Percentiles rank a stretch among this genome's conserved stretches.
Conservation (phyloP, 768 basidiomycete species). For the Megacollybia marginata region DNA sequence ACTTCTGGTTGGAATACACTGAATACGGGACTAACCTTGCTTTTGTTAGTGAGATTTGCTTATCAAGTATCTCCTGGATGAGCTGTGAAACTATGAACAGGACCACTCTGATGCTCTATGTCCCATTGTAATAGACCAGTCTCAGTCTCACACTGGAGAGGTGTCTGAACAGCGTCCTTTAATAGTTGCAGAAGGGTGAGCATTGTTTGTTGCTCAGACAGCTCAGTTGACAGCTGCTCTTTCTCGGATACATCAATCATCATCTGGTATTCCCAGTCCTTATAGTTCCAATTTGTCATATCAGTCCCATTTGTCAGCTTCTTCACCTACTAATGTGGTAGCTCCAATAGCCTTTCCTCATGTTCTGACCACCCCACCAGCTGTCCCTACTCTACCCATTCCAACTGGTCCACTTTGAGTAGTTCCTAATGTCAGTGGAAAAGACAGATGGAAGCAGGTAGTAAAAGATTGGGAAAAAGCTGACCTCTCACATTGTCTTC, state of each 20-base stretch:
- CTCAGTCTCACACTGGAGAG: too few relatives aligned
- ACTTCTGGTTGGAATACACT: slow-evolving; percentile 10
- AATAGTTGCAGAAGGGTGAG: too few relatives aligned
- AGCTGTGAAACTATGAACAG: slow-evolving; percentile 4
- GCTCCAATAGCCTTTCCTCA: neutral
- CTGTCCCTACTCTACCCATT: neutral
- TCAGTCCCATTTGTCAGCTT: neutral
- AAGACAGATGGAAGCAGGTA: too few relatives aligned
- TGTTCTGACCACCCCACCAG: neutral
- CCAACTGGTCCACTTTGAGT: neutral
- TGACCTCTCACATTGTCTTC: neutral
- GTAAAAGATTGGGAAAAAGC: slow-evolving; percentile 1
- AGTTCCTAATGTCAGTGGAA: too few relatives aligned
- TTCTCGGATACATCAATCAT: neutral
- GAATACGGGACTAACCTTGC: slow-evolving; percentile 12
- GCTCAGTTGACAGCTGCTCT: neutral
- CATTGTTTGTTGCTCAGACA: neutral
- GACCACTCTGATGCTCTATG: too few relatives aligned
- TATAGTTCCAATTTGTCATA: too few relatives aligned
- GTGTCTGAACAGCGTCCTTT: too few relatives aligned
- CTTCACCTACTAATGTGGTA: too few relatives aligned
- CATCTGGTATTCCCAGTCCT: neutral
- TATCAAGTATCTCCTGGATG: slow-evolving; percentile 16
- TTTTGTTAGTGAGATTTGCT: too few relatives aligned
- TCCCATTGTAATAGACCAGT: too few relatives aligned